Evolutionary conservation across 23 red algal species (phyloP), one percentile per base, ranked within the genome.

Genomic region (Gracilaria gracilis): DNA sequence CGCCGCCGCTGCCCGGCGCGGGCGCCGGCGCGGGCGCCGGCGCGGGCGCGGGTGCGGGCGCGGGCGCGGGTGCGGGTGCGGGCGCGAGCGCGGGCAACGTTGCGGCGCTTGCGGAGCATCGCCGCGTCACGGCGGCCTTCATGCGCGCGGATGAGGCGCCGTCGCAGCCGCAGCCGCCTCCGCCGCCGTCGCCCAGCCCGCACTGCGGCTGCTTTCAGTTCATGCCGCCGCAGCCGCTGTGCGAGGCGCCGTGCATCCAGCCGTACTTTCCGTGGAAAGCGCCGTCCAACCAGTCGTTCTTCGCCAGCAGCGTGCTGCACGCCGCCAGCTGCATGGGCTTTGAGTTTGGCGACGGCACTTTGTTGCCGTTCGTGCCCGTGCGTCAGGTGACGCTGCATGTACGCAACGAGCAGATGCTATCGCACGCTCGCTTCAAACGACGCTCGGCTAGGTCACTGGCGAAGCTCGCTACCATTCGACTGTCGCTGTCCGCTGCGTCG

Each of bases 251-350:
- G 24, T 62, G 24, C 24, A 12, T 62, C 2, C 59, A 62, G 59
- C 59, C 59, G 24, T 62, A 62, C 59, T 62, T 62, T 29, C 59
- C 59, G 59, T 62, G 59, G 59, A 62, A 62, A 14, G 24, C 59
- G 21, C 59, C 59, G 21, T 62, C 59, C 4, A 2, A 62, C 24
- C 59, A 62, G 24, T 62, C 59, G 4, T 62, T 62, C 13, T 62
- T 62, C 27, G 4, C 59, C 0, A 1, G 1, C 24, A 62, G 59
- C 29, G 24, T 62, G 9, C 27, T 62, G 59, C 59, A 62, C 2
- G 29, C 59, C 24, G 8, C 23, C 11, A 8, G 19, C 19, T 62
- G 59, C 59, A 62, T 62, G 59, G 59, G 59, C 23, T 62, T 62
- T 13, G 59, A 62, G 24, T 62, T 62, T 62, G 23, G 24, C 24